phyloP scores from a whole-genome alignment of 306 rosid genomes.

The Vigna angularis region DNA sequence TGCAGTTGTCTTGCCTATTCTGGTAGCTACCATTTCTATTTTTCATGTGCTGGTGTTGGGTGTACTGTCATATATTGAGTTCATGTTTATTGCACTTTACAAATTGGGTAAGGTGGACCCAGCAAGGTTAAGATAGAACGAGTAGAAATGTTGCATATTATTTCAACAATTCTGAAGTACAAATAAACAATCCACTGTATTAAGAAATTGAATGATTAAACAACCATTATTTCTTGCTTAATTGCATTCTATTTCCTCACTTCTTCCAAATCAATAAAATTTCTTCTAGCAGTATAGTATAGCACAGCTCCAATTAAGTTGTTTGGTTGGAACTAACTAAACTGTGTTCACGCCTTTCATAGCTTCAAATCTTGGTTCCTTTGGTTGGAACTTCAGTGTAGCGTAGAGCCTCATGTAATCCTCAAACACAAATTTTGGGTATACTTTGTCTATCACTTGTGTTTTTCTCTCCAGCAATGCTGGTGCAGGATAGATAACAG shows the following conservation, averaged over 20 bases:
- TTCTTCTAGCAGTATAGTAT: not conserved
- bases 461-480: not conserved
- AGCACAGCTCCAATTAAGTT: not conserved
- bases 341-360: not conserved
- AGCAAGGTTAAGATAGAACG: not conserved
- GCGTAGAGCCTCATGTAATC: slow-evolving; percentile 22
- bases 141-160: not conserved
- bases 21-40: not conserved
- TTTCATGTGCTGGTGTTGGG: not conserved
- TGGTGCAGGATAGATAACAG: slow-evolving; percentile 19
- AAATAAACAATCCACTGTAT: not conserved
- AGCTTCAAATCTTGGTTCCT: slow-evolving; percentile 17
- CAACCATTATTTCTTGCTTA: not conserved
- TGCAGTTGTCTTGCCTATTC: not conserved
- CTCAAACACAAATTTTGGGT: slow-evolving; percentile 18
- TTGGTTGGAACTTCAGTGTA: slow-evolving; percentile 17
- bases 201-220: not conserved
- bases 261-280: not conserved
- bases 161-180: not conserved
- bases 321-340: not conserved
- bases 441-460: not conserved
- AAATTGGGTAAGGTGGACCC: not conserved
- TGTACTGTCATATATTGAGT: not conserved
- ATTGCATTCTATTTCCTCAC: not conserved
- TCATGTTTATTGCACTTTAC: not conserved